Evolutionary conservation across 768 basidiomycete species (phyloP), one percentile per base, ranked within the genome.

Genomic region (Auriculariales sp.): DNA sequence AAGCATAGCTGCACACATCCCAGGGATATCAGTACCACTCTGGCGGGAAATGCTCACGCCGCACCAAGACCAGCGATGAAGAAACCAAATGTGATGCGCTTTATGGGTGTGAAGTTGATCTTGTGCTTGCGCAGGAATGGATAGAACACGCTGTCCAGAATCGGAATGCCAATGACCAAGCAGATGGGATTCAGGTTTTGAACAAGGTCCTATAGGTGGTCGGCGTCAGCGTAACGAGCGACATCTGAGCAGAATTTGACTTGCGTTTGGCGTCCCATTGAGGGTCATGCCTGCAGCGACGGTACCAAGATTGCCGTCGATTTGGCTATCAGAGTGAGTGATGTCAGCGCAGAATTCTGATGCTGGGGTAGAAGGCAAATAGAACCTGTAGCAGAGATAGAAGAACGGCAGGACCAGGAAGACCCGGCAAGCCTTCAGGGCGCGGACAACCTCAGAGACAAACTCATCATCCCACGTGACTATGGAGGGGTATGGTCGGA

Each of bases 41-140:
- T n/a, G n/a, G n/a, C n/a, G n/a, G n/a, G n/a, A n/a, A n/a, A n/a
- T n/a, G n/a, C n/a, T n/a, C n/a, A n/a, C n/a, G n/a, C n/a, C n/a
- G n/a, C n/a, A n/a, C n/a, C 39, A 3, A 44, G 39, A n/a, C 44
- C 42, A 3, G 45, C 50, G 28, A 36, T 46, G 35, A 51, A 45
- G 50, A 51, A 51, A 22, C 50, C 50, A 28, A 31, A 15, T 15
- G 45, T 46, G 50, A 51, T 51, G 46, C 50, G 50, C 30, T 51
- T 51, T 28, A 51, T 51, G 7, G 50, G 50, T n/a, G 50, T 51
- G 34, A 58, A 57, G 50, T 52, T 53, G 49, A 49, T 35, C 19
- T 32, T 32, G 27, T 19, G 12, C 28, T 32, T 45, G 27, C 50
- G 50, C 28, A 51, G 24, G 7, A n/a, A 19, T 11, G 49, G 49